These are phyloP conservation scores for Eucalyptus sp. DNA, from an alignment of 345 rosid species.

Conservation along the genomic window DNA sequence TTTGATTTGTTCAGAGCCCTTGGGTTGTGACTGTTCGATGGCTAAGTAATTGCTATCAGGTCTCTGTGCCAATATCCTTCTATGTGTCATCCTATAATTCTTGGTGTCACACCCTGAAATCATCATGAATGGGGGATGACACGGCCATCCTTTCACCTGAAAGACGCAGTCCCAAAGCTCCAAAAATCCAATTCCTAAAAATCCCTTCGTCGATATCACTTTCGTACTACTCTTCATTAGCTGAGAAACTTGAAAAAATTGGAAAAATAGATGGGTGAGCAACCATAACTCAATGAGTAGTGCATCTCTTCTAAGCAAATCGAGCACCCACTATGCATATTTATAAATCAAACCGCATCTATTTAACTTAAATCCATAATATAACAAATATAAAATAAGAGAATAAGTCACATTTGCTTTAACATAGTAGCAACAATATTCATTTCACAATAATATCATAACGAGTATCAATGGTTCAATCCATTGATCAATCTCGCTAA, in stretches of 20 bases:
- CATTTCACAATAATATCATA: too few species aligned
- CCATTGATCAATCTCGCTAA: too few species aligned
- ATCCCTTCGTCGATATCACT: fast-evolving
- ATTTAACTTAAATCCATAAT: too few species aligned
- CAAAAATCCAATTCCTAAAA: too few species aligned
- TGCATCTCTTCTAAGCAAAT: too few species aligned
- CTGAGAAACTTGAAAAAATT: fast-evolving
- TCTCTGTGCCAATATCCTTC: neutral
- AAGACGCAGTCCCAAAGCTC: too few species aligned
- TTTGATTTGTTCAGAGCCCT: neutral
- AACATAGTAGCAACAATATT: too few species aligned
- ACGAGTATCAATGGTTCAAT: fast-evolving
- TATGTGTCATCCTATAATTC: fast-evolving
- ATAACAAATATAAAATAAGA: too few species aligned
- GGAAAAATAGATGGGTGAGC: fast-evolving
- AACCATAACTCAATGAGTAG: fast-evolving
- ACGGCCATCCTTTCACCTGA: fast-evolving
- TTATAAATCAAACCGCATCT: too few species aligned
- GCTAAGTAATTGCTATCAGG: neutral
- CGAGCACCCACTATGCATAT: too few species aligned
- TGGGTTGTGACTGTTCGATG: neutral
- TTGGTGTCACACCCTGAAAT: neutral
- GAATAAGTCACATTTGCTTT: too few species aligned
- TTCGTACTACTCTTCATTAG: fast-evolving
- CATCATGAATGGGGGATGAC: too few species aligned